Base-by-base conservation (phyloP, 2,329 filamentous ascomycete genomes). In the Fusarium avenaceum region DNA sequence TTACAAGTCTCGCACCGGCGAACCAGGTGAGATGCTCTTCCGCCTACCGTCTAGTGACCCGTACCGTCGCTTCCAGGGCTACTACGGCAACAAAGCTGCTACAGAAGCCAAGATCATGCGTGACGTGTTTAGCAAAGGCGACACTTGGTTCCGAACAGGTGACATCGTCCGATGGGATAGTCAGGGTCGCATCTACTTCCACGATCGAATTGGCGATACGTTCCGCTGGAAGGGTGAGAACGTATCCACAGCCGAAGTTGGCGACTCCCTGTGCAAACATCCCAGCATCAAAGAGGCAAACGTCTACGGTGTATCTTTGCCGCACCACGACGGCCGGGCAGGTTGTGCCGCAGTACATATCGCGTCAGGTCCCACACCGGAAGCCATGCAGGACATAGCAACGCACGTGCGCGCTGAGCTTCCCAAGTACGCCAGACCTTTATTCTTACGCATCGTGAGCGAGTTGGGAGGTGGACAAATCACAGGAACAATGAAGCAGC, bases 401-500 rank as follows among this genome's bases (percentile, higher is more conserved):
- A 73, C 79, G 1, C 89, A 93, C 72, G 86, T 86, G 0, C 75
- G 81, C 15, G 77, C 78, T 8, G 81, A 81, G 8, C 81, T 97
- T 26, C 93, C 94, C 0, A 85, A 84, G 48, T 96, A 92, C 73
- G 93, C 93, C 0, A 85, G 90, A 6, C 94, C 94, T 0, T 72
- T 96, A 1, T 97, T 97, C 79, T 76, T 97, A 47, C 85, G 94
- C 14, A 79, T 94, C 7, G 85, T 90, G 9, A 82, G 80, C 26
- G 84, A 86, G 26, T 79, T 85, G 45, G 79, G 81, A 4, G 84
- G 88, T 42, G 78, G 80, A 69, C 87, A 91, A 73, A 84, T 88
- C 2, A 97, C 94, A 6, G 93, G 93, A 0, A 97, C 93, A 47
- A 92, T 93, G 74, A 97, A 97, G 83, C 92, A 96, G 81, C 91